These are phyloP conservation scores for Globisporangium alternatum DNA, from an alignment of 352 stramenopile species.

Conservation along the genomic window DNA sequence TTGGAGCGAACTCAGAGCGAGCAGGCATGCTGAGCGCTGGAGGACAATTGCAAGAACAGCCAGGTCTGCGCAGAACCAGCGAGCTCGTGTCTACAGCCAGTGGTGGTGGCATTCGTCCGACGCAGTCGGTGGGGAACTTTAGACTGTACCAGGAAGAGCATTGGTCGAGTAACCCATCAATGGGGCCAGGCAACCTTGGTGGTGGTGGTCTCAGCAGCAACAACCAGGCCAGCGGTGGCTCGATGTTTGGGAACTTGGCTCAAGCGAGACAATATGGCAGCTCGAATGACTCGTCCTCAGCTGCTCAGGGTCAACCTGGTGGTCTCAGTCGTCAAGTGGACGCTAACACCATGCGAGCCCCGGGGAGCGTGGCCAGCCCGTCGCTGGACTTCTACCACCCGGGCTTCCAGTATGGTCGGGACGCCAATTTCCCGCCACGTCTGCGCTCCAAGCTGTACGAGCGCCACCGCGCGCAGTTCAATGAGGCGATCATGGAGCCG, in stretches of 20 bases:
- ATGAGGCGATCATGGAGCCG: slow-evolving; percentile 61
- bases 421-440: slow-evolving; percentile 46
- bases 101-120: slow-evolving; percentile 42
- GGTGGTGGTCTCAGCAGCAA: neutral
- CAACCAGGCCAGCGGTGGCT: slow-evolving; percentile 10
- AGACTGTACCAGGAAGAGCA: slow-evolving; percentile 59
- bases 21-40: slow-evolving; percentile 7
- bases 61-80: slow-evolving; percentile 18
- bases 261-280: slow-evolving; percentile 9
- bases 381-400: slow-evolving; percentile 15
- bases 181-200: neutral
- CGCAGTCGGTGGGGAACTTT: slow-evolving; percentile 78
- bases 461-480: slow-evolving; percentile 67
- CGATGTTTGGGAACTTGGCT: slow-evolving; percentile 21
- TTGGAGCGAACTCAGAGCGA: slow-evolving; percentile 9
- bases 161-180: slow-evolving; percentile 7
- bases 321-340: slow-evolving; percentile 6
- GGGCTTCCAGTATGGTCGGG: slow-evolving; percentile 35
- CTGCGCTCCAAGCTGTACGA: slow-evolving; percentile 69
- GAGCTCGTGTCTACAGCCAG: slow-evolving; percentile 19
- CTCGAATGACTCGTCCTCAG: neutral
- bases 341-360: neutral
- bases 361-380: neutral
- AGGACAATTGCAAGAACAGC: slow-evolving; percentile 21
- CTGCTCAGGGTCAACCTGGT: neutral